Conservation (phyloP, 176 grass and related monocot species). For the Olyra latifolia region DNA sequence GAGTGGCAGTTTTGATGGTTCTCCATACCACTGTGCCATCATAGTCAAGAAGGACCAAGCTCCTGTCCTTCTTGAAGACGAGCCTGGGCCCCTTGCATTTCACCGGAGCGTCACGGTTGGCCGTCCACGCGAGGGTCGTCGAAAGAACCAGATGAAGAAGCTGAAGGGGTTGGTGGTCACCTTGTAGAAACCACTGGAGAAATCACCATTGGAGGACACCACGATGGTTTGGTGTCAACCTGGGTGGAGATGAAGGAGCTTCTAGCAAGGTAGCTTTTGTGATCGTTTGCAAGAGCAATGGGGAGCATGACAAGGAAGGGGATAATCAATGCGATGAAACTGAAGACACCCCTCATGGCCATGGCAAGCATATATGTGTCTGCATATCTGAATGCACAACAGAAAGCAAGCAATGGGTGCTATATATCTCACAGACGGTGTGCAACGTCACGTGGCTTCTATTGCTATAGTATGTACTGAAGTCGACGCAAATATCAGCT, state of each 20-base stretch:
- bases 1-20: slow-evolving; percentile 13
- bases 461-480: too few relatives aligned
- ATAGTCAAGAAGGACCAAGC: slow-evolving; percentile 38
- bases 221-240: slow-evolving; percentile 28
- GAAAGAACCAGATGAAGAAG: slow-evolving; percentile 64
- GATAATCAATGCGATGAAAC: neutral
- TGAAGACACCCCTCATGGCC: neutral
- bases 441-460: too few relatives aligned
- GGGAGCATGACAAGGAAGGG: slow-evolving; percentile 21
- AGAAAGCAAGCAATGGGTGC: too few relatives aligned
- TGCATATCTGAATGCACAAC: neutral
- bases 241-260: slow-evolving; percentile 11
- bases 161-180: slow-evolving; percentile 55
- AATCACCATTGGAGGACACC: slow-evolving; percentile 36
- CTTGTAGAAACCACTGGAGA: slow-evolving; percentile 64
- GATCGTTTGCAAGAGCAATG: neutral
- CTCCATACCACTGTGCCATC: slow-evolving; percentile 39
- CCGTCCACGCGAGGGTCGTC: slow-evolving; percentile 47
- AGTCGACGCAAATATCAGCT: too few relatives aligned
- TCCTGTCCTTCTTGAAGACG: neutral
- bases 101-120: slow-evolving; percentile 55
- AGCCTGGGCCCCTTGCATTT: slow-evolving; percentile 54
- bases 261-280: slow-evolving; percentile 13
- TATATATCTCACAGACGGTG: too few relatives aligned
- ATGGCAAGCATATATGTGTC: neutral